Evolutionary conservation across 805 yeast species (phyloP), one percentile per base, ranked within the genome.

Genomic region (Cyberlindnera euphorbiiphila): DNA sequence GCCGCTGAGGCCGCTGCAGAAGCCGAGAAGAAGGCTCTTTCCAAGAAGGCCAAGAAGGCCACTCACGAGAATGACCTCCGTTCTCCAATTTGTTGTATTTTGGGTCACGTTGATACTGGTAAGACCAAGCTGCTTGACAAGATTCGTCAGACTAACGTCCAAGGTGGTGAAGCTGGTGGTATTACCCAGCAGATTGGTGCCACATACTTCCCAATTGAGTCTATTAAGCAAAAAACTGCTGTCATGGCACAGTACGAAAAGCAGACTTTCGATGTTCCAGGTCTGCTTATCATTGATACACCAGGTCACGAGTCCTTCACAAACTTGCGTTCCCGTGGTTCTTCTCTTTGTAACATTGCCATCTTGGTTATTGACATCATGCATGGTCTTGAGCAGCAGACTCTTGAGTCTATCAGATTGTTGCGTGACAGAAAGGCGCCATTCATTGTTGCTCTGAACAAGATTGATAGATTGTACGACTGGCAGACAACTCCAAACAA

Each of bases 121-220:
- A 93, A 93, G 68, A 93, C 99, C 50, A 93, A 93, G 63, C 76
- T 93, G 49, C 74, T 93, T 62, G 99, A 93, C 62, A 93, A 93
- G 66, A 81, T 93, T 53, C 91, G 99, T 71, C 97, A 91, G 71
- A 93, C 98, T 28, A 93, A 93, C 59, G 99, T 93, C 45, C 99
- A 93, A 71, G 99, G 97, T 63, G 99, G 98, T 60, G 99, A 93
- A 71, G 99, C 99, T 39, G 99, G 99, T 72, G 99, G 99, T 72
- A 93, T 93, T 63, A 93, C 99, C 49, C 99, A 93, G 75, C 99
- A 93, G 69, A 93, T 93, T 60, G 99, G 99, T 78, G 99, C 99
- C 39, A 93, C 99, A 16, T 93, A 93, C 64, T 93, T 93, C 86
- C 98, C 98, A 45, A 88, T 93, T 51, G 94, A 84, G 21, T 88